Conservation (phyloP, 2,329 filamentous ascomycete species). For the Exutisphaerella laricina region DNA sequence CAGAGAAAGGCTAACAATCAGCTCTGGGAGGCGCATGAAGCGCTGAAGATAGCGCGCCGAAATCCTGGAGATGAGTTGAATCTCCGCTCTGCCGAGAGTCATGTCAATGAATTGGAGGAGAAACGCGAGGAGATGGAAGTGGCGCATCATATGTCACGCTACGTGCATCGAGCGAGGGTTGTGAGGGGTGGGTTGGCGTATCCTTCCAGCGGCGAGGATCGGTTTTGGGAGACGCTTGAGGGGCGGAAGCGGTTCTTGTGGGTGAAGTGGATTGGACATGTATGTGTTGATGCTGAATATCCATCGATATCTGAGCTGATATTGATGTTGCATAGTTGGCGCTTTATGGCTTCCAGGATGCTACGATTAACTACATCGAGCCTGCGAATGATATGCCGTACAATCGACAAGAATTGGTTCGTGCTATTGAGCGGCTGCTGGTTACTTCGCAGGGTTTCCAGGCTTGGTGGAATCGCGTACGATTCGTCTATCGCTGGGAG, state of each 20-base stretch:
- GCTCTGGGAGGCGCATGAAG: neutral
- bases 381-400: neutral
- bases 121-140: conserved; percentile 1
- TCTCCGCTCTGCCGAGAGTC: neutral
- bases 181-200: neutral
- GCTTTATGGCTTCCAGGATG: neutral
- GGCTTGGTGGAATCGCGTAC: conserved; percentile 6
- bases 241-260: neutral
- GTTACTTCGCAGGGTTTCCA: conserved; percentile 4
- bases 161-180: neutral
- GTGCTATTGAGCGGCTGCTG: conserved; percentile 4
- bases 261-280: conserved; percentile 1
- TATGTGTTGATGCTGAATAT: too few relatives aligned
- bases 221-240: neutral
- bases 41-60: neutral
- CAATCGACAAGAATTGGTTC: neutral
- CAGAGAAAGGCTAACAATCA: neutral
- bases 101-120: neutral
- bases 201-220: neutral
- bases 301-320: too few relatives aligned
- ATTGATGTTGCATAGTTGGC: neutral
- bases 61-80: neutral
- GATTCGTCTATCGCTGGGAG: conserved; percentile 6
- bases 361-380: neutral
- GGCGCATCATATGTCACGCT: conserved; percentile 2